A percentile compares a stretch with the other conserved stretches of the same genome.
Evolutionary conservation across 371 early-diverging fungal species (phyloP).

Genomic region (Mortierella sp.): DNA sequence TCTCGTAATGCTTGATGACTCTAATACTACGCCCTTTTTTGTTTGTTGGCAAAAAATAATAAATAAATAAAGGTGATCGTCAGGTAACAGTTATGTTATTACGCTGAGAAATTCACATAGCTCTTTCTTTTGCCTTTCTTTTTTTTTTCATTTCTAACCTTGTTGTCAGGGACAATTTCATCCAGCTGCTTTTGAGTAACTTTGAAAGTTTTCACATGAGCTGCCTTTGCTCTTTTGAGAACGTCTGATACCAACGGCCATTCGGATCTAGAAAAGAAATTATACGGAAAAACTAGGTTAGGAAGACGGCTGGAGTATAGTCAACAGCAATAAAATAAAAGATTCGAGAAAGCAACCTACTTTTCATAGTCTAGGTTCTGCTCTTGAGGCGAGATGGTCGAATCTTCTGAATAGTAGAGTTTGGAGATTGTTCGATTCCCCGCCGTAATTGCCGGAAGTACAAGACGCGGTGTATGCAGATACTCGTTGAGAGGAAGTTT

Average conservation of each 20-base stretch:
- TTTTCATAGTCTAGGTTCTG: neutral
- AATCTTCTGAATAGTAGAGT: conserved; percentile 5
- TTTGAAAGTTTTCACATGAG: conserved; percentile 6
- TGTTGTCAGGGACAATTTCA: neutral
- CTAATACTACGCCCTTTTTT: conserved; percentile 20
- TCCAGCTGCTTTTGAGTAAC: neutral
- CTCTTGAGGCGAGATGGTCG: too few species aligned
- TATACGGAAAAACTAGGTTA: neutral
- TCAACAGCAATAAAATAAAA: neutral
- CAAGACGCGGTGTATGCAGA: conserved; percentile 1
- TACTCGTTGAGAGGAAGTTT: neutral
- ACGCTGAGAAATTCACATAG: too few species aligned
- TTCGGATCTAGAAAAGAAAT: neutral
- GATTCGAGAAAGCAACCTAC: neutral
- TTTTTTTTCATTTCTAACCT: neutral
- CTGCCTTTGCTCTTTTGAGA: conserved; percentile 2
- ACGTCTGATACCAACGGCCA: neutral
- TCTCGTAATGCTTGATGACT: neutral
- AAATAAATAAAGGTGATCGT: neutral
- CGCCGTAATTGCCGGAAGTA: conserved; percentile 21
- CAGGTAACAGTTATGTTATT: neutral
- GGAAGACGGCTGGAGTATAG: too few species aligned
- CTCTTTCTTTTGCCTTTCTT: neutral
- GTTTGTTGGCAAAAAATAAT: neutral
- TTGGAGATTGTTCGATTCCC: neutral